Evolutionary conservation across 352 stramenopile species (phyloP).

Genomic region (Phytophthora tentaculata): DNA sequence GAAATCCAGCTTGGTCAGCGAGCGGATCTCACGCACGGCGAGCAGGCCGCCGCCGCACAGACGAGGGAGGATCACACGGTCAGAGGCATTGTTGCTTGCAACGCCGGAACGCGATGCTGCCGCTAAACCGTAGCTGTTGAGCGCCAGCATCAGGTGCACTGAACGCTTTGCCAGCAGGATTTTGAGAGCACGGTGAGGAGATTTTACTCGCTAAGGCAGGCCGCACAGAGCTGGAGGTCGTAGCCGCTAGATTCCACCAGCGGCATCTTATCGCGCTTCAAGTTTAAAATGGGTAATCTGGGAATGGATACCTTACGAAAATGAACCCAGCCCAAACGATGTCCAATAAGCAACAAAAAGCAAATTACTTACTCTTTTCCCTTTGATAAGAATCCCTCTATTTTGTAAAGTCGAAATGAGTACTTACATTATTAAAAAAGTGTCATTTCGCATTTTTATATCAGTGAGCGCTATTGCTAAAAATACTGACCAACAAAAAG

Average conservation of each 20-base stretch:
- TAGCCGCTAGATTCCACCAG: not conserved
- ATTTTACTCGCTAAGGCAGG: not conserved
- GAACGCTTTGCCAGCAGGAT: not conserved
- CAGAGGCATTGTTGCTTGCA: conserved; percentile 3
- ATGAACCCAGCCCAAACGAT: too few species aligned
- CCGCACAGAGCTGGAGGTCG: not conserved
- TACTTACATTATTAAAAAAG: too few species aligned
- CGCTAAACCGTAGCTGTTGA: conserved; percentile 58
- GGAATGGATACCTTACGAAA: not conserved
- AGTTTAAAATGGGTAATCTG: not conserved
- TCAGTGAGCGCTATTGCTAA: too few species aligned
- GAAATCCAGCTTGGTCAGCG: conserved; percentile 61
- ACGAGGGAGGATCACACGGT: conserved; percentile 48
- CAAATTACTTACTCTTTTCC: too few species aligned
- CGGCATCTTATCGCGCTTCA: not conserved
- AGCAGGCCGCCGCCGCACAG: conserved; percentile 41
- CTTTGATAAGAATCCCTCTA: too few species aligned
- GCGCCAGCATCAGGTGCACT: conserved; percentile 36
- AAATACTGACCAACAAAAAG: too few species aligned
- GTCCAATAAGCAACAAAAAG: too few species aligned
- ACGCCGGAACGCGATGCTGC: conserved; percentile 7
- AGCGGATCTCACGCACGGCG: conserved; percentile 40
- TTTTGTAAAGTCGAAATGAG: too few species aligned
- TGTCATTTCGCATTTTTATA: too few species aligned
- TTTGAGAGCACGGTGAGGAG: not conserved